A percentile compares a stretch with the other conserved stretches of the same genome.
These are phyloP conservation scores for Heterobasidion occidentale DNA, from an alignment of 1,284 basidiomycete species.

Conservation along the genomic window DNA sequence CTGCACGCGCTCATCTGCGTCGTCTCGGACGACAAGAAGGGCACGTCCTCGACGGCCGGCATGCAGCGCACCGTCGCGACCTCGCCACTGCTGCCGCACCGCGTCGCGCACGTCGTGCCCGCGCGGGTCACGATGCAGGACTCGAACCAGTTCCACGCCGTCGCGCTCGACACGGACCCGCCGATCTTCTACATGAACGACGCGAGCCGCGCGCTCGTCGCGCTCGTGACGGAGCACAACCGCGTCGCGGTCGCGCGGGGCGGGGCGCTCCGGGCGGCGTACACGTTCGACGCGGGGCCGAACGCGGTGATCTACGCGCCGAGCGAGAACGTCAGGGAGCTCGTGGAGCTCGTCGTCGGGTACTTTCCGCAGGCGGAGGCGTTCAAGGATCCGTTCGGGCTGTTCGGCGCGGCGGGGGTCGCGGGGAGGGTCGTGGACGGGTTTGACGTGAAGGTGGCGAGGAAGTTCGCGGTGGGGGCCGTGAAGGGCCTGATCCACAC, in stretches of 20 bases:
- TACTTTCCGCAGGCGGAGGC: slow-evolving; percentile 79
- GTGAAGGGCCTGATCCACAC: slow-evolving; percentile 91
- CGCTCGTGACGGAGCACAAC: slow-evolving; percentile 90
- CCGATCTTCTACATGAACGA: slow-evolving; percentile 99
- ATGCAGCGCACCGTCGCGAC: slow-evolving; percentile 99
- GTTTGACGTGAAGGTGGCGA: slow-evolving; percentile 76
- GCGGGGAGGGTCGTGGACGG: slow-evolving; percentile 46
- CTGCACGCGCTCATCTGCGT: slow-evolving; percentile 98
- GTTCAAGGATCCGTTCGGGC: slow-evolving; percentile 70
- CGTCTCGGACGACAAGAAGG: slow-evolving; percentile 95
- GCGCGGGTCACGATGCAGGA: slow-evolving; percentile 91
- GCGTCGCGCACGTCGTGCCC: slow-evolving; percentile 85
- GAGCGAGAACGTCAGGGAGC: slow-evolving; percentile 69
- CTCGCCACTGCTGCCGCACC: slow-evolving; percentile 81
- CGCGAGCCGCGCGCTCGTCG: slow-evolving; percentile 80
- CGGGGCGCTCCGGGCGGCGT: slow-evolving; percentile 76
- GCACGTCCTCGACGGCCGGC: slow-evolving; percentile 88
- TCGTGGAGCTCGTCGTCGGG: slow-evolving; percentile 65
- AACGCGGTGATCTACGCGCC: slow-evolving; percentile 97
- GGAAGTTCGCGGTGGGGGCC: slow-evolving; percentile 64
- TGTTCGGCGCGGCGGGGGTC: slow-evolving; percentile 41
- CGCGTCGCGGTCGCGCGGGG: slow-evolving; percentile 62
- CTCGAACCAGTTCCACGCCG: slow-evolving; percentile 98
- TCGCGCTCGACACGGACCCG: slow-evolving; percentile 92
- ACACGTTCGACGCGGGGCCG: slow-evolving; percentile 97